Evolutionary conservation across 106 monocot species (phyloP).

Genomic region (Dendrobium chrysotoxum): DNA sequence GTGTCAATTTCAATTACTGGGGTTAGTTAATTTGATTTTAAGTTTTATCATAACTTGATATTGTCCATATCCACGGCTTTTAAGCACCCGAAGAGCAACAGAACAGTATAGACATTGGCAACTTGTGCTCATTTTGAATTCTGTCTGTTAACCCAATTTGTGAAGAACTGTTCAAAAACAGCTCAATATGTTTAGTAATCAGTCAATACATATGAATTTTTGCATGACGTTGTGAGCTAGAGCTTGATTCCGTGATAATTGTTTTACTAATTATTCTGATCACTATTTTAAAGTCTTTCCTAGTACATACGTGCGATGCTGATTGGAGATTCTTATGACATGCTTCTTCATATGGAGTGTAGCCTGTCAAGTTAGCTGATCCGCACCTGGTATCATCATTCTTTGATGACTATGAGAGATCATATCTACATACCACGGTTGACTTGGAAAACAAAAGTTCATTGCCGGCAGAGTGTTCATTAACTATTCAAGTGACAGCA

Average conservation of each 20-base stretch:
- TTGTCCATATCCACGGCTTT: background rate
- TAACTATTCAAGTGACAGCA: conserved; percentile 71
- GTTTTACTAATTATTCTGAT: background rate
- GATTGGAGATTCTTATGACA: background rate
- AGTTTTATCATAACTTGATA: background rate
- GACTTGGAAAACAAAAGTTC: conserved; percentile 87
- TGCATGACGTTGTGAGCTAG: background rate
- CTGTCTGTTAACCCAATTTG: too few relatives aligned
- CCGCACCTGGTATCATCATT: conserved; percentile 91
- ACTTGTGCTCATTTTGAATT: background rate
- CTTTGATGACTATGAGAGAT: conserved; percentile 75
- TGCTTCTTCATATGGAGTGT: conserved; percentile 8
- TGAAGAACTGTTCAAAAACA: background rate
- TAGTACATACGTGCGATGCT: background rate
- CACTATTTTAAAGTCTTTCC: background rate
- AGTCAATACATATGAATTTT: background rate
- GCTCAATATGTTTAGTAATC: background rate
- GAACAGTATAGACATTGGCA: too few relatives aligned
- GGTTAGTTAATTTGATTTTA: conserved; percentile 37
- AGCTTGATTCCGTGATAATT: background rate
- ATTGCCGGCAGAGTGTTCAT: conserved; percentile 62
- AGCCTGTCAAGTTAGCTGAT: conserved; percentile 92
- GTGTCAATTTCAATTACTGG: conserved; percentile 79
- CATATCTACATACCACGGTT: conserved; percentile 72
- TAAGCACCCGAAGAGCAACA: too few relatives aligned